Base-by-base conservation (phyloP, 768 basidiomycete genomes). In the Suillus subalutaceus region DNA sequence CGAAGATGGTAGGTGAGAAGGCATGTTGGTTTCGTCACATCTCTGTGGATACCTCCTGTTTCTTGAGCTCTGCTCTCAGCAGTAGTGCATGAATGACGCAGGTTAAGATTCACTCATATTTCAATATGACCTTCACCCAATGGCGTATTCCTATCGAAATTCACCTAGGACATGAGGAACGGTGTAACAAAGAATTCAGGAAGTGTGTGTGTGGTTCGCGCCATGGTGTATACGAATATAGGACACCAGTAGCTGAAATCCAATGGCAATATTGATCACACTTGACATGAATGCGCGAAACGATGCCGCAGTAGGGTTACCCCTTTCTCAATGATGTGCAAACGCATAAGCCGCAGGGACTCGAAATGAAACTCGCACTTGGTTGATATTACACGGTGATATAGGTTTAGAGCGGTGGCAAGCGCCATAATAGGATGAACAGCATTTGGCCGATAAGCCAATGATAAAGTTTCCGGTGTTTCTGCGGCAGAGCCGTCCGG, bases 41-140 rank as follows among this genome's bases (percentile, higher is more conserved):
- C 16, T 26, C 58, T 41, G 10, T 26, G 18, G 58, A 60, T 30
- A 23, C 38, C 16, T 59, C 38, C 40, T 18, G 40, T 59, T 18
- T 26, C 38, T 26, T 59, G 40, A 40, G 16, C 16, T 12, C 40
- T 18, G 6, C 23, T 41, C 58, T n/a, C 20, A 20, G 12, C 16
- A 12, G 32, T 32, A 12, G 53, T 20, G 52, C 53, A 3, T 56
- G 55, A n/a, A 56, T 4, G 10, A 56, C 20, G 20, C 32, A 56
- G 35, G 20, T 32, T 7, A 16, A 30, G 16, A 55, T 32, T 10
- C 8, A 32, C 32, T 32, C 32, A 20, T 50, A 26, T 35, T 35
- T 56, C 32, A 56, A 56, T 55, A 32, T n/a, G 32, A 37, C 55
- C 20, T n/a, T n/a, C 12, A 35, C 55, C 35, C 55, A 56, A 56